Evolutionary conservation across 495 filamentous ascomycete species (phyloP).

Genomic region (Daldinia grandis): DNA sequence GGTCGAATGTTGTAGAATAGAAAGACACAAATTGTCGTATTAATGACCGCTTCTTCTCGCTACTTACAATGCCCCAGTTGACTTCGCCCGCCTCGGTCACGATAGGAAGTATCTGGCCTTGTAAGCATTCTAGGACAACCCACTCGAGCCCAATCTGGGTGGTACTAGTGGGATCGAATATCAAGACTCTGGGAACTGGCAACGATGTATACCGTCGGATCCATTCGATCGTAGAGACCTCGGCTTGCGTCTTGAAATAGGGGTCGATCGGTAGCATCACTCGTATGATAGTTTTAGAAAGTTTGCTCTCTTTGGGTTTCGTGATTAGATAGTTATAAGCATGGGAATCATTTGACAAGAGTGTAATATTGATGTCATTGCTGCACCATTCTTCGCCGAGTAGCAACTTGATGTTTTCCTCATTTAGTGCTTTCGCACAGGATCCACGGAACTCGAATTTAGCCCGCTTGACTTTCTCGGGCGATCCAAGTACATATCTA

Average conservation of each 20-base stretch:
- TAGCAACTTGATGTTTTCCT: slow-evolving; percentile 2
- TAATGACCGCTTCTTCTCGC: background rate
- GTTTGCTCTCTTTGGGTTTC: background rate
- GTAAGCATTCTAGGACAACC: slow-evolving; percentile 1
- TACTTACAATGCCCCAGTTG: background rate
- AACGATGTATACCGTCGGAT: background rate
- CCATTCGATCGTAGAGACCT: background rate
- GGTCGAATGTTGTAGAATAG: background rate
- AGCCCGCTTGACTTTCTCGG: background rate
- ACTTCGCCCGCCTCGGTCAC: background rate
- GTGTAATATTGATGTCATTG: background rate
- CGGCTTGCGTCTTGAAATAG: background rate
- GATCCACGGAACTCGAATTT: background rate
- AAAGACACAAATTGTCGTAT: background rate
- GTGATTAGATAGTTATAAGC: background rate
- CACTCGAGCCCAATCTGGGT: slow-evolving; percentile 12
- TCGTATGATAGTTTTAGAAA: slow-evolving; percentile 2
- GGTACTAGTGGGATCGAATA: background rate
- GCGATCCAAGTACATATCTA: background rate
- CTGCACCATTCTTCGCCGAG: background rate
- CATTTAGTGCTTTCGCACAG: background rate
- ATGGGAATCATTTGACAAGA: slow-evolving; percentile 1
- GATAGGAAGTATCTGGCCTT: slow-evolving; percentile 2
- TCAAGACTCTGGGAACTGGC: background rate
- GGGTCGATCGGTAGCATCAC: slow-evolving; percentile 3